Evolutionary conservation across 2,329 filamentous ascomycete species (phyloP).

Genomic region (Exophiala phaeomuriformis): DNA sequence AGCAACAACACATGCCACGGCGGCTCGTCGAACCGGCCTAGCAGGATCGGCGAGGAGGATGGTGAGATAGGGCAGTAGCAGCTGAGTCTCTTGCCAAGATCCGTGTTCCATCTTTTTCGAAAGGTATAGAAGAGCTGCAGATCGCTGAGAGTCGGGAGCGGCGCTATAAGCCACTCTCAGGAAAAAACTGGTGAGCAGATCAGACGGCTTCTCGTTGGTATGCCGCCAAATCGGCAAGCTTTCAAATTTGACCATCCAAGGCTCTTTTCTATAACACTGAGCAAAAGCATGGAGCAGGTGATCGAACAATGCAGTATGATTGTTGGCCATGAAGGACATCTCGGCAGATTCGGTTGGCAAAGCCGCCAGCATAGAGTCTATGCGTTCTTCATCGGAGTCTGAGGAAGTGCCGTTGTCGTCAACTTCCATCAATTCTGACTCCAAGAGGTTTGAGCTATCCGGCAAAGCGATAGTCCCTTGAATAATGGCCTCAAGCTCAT

Average conservation of each 20-base stretch:
- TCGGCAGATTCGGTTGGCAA: conserved; percentile 28
- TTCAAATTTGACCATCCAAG: conserved; percentile 33
- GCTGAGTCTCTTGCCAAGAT: conserved; percentile 62
- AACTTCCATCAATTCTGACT: conserved; percentile 48
- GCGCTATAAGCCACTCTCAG: conserved; percentile 18
- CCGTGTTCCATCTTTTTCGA: conserved; percentile 49
- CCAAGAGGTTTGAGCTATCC: conserved; percentile 44
- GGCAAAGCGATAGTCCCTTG: conserved; percentile 59
- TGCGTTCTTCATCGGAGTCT: conserved; percentile 28
- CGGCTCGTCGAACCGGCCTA: conserved; percentile 66
- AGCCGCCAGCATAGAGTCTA: conserved; percentile 32
- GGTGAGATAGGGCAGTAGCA: conserved; percentile 73
- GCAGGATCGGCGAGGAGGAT: conserved; percentile 67
- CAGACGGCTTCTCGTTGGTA: neutral
- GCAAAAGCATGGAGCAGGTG: conserved; percentile 36
- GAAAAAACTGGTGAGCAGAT: conserved; percentile 20
- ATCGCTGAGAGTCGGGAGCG: conserved; percentile 36
- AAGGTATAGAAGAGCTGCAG: conserved; percentile 14
- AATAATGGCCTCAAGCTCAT: conserved; percentile 66
- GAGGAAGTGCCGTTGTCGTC: conserved; percentile 23
- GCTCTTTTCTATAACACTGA: conserved; percentile 30
- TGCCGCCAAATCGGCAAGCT: conserved; percentile 34
- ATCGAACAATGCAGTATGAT: conserved; percentile 33
- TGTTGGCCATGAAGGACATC: conserved; percentile 35
- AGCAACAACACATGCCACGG: conserved; percentile 58